phyloP scores from a whole-genome alignment of 768 basidiomycete species.

The Leccinum sublutescens region DNA sequence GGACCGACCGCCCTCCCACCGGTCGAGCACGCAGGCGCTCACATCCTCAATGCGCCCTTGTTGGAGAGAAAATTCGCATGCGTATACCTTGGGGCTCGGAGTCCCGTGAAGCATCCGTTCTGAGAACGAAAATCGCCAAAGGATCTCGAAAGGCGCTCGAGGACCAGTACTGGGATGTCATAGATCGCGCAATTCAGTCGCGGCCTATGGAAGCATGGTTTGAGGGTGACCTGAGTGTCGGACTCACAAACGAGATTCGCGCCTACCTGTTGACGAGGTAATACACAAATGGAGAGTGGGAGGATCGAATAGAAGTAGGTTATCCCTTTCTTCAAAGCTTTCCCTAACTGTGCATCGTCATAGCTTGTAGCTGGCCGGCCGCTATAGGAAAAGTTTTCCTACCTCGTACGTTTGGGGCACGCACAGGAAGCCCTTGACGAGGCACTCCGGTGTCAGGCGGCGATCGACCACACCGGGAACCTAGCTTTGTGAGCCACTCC shows the following conservation, averaged over 20 bases:
- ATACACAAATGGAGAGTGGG: no score
- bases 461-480: slow-evolving; percentile 71
- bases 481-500: slow-evolving; percentile 82
- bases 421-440: no score
- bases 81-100: slow-evolving; percentile 64
- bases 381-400: no score
- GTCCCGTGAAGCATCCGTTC: slow-evolving; percentile 54
- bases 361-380: no score
- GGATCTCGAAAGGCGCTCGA: slow-evolving; percentile 84
- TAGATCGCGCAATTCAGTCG: slow-evolving; percentile 81
- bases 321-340: no score
- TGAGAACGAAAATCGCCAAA: slow-evolving; percentile 58
- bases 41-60: slow-evolving; percentile 75
- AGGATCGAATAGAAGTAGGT: no score
- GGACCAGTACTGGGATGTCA: slow-evolving; percentile 81
- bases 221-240: no score
- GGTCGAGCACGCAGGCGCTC: slow-evolving; percentile 66
- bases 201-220: slow-evolving; percentile 64
- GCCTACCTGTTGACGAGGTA: no score
- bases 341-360: no score
- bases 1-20: slow-evolving; percentile 57
- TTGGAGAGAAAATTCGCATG: slow-evolving; percentile 83
- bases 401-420: no score
- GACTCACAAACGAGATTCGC: slow-evolving; percentile 67
- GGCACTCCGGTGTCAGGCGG: no score